Conservation (phyloP, 2,329 filamentous ascomycete genomes). For the Alternaria triticina region DNA sequence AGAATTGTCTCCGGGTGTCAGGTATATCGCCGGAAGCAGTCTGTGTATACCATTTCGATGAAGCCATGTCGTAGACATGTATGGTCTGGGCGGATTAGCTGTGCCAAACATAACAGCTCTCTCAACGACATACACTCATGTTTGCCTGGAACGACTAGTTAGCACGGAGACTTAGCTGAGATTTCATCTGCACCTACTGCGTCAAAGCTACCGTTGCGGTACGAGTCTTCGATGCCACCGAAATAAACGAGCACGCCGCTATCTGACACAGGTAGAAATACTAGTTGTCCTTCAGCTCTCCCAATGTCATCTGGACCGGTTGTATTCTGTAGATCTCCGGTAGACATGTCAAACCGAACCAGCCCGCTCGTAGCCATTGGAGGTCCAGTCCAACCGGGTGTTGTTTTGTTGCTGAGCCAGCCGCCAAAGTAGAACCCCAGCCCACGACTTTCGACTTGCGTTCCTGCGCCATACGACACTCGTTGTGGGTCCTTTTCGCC, state of each 20-base stretch:
- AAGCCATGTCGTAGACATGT: conserved; percentile 66
- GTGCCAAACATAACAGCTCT: conserved; percentile 28
- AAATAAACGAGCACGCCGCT: conserved; percentile 67
- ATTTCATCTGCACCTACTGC: conserved; percentile 26
- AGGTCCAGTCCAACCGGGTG: conserved; percentile 58
- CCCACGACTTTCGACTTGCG: conserved; percentile 61
- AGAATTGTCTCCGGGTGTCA: conserved; percentile 63
- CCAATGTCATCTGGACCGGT: conserved; percentile 60
- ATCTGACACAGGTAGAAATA: conserved; percentile 66
- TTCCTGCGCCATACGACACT: conserved; percentile 64
- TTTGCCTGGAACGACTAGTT: conserved; percentile 30
- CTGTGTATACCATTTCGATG: conserved; percentile 66
- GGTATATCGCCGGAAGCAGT: conserved; percentile 62
- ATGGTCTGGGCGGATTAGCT: conserved; percentile 50
- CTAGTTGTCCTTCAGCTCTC: conserved; percentile 66
- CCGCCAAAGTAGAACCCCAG: conserved; percentile 69
- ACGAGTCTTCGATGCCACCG: conserved; percentile 62
- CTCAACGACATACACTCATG: conserved; percentile 39
- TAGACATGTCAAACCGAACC: conserved; percentile 63
- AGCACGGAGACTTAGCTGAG: conserved; percentile 2
- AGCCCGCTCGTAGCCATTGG: conserved; percentile 60
- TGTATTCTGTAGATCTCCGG: conserved; percentile 59
- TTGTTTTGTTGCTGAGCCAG: conserved; percentile 63
- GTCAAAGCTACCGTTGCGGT: conserved; percentile 56
- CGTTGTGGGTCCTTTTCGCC: conserved; percentile 50